phyloP scores from a whole-genome alignment of 495 filamentous ascomycete species.

The Penicillium roqueforti region DNA sequence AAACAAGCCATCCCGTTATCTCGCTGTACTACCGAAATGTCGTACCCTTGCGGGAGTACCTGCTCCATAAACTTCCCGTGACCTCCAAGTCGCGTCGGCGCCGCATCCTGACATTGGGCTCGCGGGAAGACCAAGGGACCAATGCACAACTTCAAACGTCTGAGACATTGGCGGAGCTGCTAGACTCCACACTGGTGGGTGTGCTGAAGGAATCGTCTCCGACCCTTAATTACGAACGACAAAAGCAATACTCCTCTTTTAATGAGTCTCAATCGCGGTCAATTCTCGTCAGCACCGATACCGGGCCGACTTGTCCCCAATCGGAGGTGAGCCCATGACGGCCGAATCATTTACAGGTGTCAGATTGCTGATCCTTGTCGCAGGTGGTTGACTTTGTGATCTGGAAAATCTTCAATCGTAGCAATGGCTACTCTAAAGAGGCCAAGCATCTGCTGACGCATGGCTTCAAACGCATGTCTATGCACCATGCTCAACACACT shows the following conservation, averaged over 20 bases:
- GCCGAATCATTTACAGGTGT: neutral
- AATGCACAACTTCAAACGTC: neutral
- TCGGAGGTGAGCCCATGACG: constrained; percentile 51
- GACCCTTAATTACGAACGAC: constrained; percentile 36
- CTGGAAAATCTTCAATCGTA: constrained; percentile 63
- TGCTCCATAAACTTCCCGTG: constrained; percentile 50
- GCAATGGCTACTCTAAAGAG: constrained; percentile 41
- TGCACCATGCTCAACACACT: constrained; percentile 29
- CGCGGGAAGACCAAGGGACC: constrained; percentile 2
- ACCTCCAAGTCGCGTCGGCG: constrained; percentile 51
- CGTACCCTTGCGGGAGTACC: constrained; percentile 66
- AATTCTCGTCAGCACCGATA: constrained; percentile 33
- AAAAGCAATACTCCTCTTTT: constrained; percentile 60
- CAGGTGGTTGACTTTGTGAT: constrained; percentile 86
- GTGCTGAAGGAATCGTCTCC: constrained; percentile 32
- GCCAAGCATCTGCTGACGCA: constrained; percentile 73
- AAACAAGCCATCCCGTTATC: constrained; percentile 59
- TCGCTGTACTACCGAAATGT: constrained; percentile 68
- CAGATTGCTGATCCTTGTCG: constrained; percentile 21
- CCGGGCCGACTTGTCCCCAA: constrained; percentile 43
- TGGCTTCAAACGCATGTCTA: constrained; percentile 57
- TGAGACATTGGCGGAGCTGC: constrained; percentile 44
- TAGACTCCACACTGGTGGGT: constrained; percentile 69
- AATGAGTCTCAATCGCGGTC: constrained; percentile 54
- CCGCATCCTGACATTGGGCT: constrained; percentile 39